Conservation (phyloP, 306 rosid genomes). For the Cyclanthera cordifolia region DNA sequence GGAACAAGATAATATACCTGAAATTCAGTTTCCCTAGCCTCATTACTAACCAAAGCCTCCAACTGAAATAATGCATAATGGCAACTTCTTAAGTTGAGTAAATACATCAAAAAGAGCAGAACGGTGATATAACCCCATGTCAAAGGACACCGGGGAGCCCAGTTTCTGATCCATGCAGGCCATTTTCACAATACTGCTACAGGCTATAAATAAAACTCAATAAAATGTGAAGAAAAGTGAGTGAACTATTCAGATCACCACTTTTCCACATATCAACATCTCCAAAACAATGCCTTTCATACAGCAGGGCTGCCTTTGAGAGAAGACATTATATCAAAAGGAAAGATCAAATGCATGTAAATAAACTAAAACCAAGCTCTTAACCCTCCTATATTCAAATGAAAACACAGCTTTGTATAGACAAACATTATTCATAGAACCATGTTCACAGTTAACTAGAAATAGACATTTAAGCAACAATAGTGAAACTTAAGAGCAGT, state of each 20-base stretch:
- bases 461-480: not conserved
- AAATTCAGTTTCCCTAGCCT: slow-evolving; percentile 61
- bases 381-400: not conserved
- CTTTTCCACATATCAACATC: not conserved
- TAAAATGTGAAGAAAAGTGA: not conserved
- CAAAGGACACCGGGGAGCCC: not conserved
- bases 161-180: slow-evolving; percentile 2
- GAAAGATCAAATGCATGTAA: not conserved
- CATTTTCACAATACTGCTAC: not conserved
- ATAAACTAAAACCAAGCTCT: not conserved
- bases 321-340: not conserved
- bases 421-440: not conserved
- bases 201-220: not conserved
- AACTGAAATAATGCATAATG: slow-evolving; percentile 41
- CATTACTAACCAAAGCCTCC: slow-evolving; percentile 63
- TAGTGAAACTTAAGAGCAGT: not conserved
- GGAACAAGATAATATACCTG: slow-evolving; percentile 40
- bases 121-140: not conserved
- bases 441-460: not conserved
- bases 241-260: not conserved
- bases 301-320: not conserved
- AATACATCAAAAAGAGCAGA: not conserved
- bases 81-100: slow-evolving; percentile 8
- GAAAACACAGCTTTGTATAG: not conserved
- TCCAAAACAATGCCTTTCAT: not conserved